A percentile compares a stretch with the other conserved stretches of the same genome.
Evolutionary conservation across 345 rosid genomes (phyloP).

Genomic region (Boechera stricta): DNA sequence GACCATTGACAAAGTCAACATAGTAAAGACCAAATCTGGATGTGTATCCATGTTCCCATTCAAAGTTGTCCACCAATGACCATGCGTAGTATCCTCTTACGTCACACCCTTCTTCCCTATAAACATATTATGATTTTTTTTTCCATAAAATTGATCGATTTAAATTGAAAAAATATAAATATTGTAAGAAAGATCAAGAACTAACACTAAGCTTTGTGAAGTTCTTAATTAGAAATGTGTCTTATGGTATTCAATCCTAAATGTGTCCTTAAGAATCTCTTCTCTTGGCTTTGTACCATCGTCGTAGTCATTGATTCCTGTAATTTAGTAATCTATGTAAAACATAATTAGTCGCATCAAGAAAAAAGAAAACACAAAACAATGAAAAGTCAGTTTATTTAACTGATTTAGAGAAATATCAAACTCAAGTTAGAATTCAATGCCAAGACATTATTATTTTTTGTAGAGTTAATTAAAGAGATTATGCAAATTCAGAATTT

Average conservation of each 20-base stretch:
- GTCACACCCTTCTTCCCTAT: constrained; percentile 52
- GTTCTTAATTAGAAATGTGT: constrained; percentile 35
- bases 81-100: constrained; percentile 71
- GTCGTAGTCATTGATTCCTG: constrained; percentile 40
- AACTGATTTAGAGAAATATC: background rate
- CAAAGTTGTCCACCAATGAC: constrained; percentile 65
- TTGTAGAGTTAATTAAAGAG: no score
- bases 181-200: constrained; percentile 26
- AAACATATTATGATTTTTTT: background rate
- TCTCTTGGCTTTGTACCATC: constrained; percentile 40
- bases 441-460: no score
- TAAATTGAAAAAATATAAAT: background rate
- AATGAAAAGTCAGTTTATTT: background rate
- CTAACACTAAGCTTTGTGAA: constrained; percentile 49
- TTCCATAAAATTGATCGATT: background rate
- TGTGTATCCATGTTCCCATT: constrained; percentile 55
- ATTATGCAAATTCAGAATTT: background rate
- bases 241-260: constrained; percentile 42
- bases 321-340: background rate
- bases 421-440: background rate
- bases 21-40: constrained; percentile 67
- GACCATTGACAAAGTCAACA: constrained; percentile 53
- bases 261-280: constrained; percentile 40
- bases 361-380: no score
- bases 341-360: background rate